Evolutionary conservation across 306 rosid species (phyloP), one percentile per base, ranked within the genome.

Genomic region (Malus sylvestris): DNA sequence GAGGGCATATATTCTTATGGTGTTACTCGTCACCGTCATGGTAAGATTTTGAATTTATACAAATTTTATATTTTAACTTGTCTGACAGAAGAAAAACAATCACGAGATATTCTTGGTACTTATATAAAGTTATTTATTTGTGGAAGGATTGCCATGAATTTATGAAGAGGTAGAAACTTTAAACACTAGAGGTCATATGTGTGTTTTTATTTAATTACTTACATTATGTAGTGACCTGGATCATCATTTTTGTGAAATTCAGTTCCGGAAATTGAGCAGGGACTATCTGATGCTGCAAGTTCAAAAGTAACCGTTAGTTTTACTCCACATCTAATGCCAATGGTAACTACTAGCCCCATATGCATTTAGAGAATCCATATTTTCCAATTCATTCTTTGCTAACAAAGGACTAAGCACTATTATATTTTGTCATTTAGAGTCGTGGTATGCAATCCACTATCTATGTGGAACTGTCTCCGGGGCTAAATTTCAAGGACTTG

Each of bases 361-460:
- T 78, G 65, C 42, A 4, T 25, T 15, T 29, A 53, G 51, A 71
- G 29, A 67, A 57, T 78, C 9, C 71, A 10, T 60, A 57, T 79
- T 69, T 11, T 66, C 32, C 72, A 14, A 13, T 45, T 67, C 49
- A 38, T 58, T 51, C 55, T 38, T 76, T 85, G 69, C 75, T 67
- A 40, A 49, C n/a, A 22, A 58, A 23, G n/a, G 51, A 35, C 68
- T 71, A 68, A 59, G 75, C 55, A 16, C 63, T 75, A 22, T 70
- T 44, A 63, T 55, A 40, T 71, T 61, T 73, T 62, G 67, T 81
- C 35, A 72, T 77, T 80, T 60, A 95, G 98, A 92, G 63, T 67
- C 97, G 97, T 29, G 98, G 98, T 58, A 95, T 95, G 97, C 97
- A 92, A 76, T 95, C 97, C 72, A 95, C 96, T 49, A 95, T 92